Percentiles rank a stretch among this genome's conserved stretches.
phyloP scores from a whole-genome alignment of 257 asterid genomes.

The Lycium ferocissimum region DNA sequence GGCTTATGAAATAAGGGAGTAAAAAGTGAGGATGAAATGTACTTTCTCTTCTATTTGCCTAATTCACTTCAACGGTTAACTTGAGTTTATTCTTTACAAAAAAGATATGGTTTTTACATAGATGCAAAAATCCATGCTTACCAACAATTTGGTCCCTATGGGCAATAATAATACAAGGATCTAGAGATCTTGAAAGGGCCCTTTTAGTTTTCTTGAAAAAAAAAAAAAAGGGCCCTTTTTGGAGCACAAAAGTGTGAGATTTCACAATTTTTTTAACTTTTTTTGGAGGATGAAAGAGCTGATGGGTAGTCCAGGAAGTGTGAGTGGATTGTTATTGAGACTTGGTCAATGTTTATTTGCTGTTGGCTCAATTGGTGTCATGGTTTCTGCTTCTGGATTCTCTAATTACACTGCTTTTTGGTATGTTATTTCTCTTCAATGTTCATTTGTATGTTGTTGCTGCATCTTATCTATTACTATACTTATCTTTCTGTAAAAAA shows the following conservation, averaged over 20 bases:
- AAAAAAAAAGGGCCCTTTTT: conserved; percentile 48
- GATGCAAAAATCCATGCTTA: neutral
- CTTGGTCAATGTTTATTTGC: conserved; percentile 85
- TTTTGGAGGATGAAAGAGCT: conserved; percentile 68
- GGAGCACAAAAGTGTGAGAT: conserved; percentile 25
- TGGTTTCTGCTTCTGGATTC: conserved; percentile 93
- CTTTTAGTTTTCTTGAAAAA: conserved; percentile 41
- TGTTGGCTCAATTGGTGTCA: conserved; percentile 78
- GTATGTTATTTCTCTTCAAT: conserved; percentile 42
- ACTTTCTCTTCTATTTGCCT: neutral
- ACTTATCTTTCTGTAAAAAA: no score
- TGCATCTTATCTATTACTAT: neutral
- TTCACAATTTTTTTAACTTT: neutral
- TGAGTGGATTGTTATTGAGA: conserved; percentile 75
- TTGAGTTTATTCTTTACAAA: neutral
- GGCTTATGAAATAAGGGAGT: no score
- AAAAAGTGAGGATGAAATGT: neutral
- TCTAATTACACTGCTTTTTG: conserved; percentile 94
- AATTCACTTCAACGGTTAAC: neutral
- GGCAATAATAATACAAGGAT: conserved; percentile 44
- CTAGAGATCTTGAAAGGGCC: conserved; percentile 68
- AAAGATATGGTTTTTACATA: conserved; percentile 1
- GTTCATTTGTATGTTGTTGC: neutral
- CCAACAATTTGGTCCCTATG: conserved; percentile 42
- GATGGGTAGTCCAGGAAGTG: conserved; percentile 83